Conservation (phyloP, 1,139 yeast species). For the Lodderomyces pseudojiufengensis region DNA sequence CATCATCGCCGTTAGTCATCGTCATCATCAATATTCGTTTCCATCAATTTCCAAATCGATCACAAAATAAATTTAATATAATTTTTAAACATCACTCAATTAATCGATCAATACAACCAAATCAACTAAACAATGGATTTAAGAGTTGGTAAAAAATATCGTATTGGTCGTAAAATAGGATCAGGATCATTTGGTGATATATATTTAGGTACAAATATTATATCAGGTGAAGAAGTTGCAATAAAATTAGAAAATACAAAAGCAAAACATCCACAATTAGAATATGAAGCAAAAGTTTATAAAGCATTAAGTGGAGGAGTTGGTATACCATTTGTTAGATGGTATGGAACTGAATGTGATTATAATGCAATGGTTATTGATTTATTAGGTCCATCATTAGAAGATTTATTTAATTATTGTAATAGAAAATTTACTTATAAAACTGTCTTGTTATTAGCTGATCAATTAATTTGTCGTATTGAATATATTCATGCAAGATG, state of each 20-base stretch:
- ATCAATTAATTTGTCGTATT: constrained; percentile 89
- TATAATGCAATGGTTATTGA: constrained; percentile 97
- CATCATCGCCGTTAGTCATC: too few relatives aligned
- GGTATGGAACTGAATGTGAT: constrained; percentile 97
- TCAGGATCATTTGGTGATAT: constrained; percentile 98
- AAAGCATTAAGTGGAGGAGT: constrained; percentile 95
- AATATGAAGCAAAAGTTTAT: constrained; percentile 93
- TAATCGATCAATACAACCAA: neutral
- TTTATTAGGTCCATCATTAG: constrained; percentile 90
- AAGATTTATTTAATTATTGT: constrained; percentile 94
- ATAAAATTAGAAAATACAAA: constrained; percentile 86
- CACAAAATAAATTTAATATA: too few relatives aligned
- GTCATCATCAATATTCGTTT: too few relatives aligned
- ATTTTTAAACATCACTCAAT: neutral
- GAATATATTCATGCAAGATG: constrained; percentile 95
- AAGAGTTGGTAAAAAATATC: constrained; percentile 91
- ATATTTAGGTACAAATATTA: constrained; percentile 86
- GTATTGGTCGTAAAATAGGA: constrained; percentile 95
- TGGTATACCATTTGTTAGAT: constrained; percentile 94
- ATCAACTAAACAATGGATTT: constrained; percentile 48
- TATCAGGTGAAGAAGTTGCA: constrained; percentile 96
- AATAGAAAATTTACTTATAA: constrained; percentile 89
- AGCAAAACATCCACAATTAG: constrained; percentile 95
- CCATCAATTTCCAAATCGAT: too few relatives aligned
- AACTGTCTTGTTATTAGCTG: constrained; percentile 88